Evolutionary conservation across 1,284 basidiomycete genomes (phyloP).

Genomic region (Ustilago shanxiensis): DNA sequence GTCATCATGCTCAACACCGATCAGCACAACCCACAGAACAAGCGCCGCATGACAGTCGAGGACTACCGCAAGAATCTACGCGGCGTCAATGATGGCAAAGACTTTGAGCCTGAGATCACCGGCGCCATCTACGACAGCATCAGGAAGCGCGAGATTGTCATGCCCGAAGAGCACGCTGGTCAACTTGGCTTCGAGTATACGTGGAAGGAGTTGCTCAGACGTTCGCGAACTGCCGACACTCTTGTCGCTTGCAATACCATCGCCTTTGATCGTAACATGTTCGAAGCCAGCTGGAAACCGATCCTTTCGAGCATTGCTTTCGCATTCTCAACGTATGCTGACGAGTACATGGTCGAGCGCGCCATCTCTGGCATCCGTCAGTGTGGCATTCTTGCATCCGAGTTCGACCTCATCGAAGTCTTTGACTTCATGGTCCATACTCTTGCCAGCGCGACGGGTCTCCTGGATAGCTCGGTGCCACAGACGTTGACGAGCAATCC

Average conservation of each 20-base stretch:
- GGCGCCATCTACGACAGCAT: slow-evolving; percentile 93
- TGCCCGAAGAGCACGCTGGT: slow-evolving; percentile 97
- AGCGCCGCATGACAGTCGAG: slow-evolving; percentile 96
- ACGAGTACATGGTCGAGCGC: slow-evolving; percentile 94
- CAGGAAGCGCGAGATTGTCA: slow-evolving; percentile 91
- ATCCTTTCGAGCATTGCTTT: slow-evolving; percentile 78
- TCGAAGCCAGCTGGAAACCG: slow-evolving; percentile 89
- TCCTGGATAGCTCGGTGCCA: slow-evolving; percentile 54
- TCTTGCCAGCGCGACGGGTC: slow-evolving; percentile 72
- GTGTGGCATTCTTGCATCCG: slow-evolving; percentile 91
- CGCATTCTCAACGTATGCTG: slow-evolving; percentile 90
- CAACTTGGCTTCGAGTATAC: slow-evolving; percentile 98
- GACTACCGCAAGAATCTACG: slow-evolving; percentile 93
- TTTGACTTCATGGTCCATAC: slow-evolving; percentile 96
- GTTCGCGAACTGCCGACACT: slow-evolving; percentile 84
- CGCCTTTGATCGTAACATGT: slow-evolving; percentile 91
- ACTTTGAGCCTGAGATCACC: slow-evolving; percentile 88
- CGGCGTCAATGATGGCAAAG: slow-evolving; percentile 87
- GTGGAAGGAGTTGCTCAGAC: slow-evolving; percentile 92
- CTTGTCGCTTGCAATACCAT: slow-evolving; percentile 83
- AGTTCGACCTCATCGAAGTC: slow-evolving; percentile 90
- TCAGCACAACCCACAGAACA: slow-evolving; percentile 95
- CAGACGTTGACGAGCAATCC: slow-evolving; percentile 80
- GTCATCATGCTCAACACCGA: slow-evolving; percentile 99
- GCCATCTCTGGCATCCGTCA: slow-evolving; percentile 95